Base-by-base conservation (phyloP, 768 basidiomycete genomes). In the Kondoa subrosea region DNA sequence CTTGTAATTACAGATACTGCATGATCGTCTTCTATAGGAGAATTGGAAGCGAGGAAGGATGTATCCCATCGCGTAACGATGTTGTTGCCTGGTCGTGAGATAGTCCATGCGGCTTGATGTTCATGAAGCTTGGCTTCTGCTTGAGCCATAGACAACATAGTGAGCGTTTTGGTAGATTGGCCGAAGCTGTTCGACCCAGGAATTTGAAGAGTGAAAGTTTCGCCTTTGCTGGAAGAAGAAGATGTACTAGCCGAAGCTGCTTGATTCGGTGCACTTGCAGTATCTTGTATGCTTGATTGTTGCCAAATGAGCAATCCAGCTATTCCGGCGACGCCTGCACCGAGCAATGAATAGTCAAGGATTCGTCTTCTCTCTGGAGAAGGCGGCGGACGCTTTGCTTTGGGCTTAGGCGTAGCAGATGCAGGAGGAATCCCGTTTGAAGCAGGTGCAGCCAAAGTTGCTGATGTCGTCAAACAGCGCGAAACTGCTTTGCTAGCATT, bases 1-100 rank as follows among this genome's bases (percentile, higher is more conserved):
- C 73, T 69, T 66, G 73, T 71, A 33, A 74, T 65, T 34, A 74
- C 69, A 17, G 71, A 68, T 66, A 71, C 72, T 60, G 69, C 69
- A 33, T 68, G 66, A 29, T 90, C 85, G 75, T 99, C 95, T 77
- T 99, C 95, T 64, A 95, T 85, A 4, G 91, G 89, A 68, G 87
- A 83, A 74, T 99, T 99, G 1, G 90, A 87, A 0, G 88, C 80
- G 34, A 97, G 79, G 34, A 81, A 82, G 21, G 89, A 88, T 1
- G 87, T 92, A 61, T 85, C 82, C 77, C 86, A 85, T 71, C 73
- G 61, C 12, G 69, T 50, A 25, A 75, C 68, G 25, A 70, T 71
- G 34, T 63, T 63, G 68, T 73, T 73, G 30, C 67, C 67, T 17
- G 68, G 65, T 1, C 74, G 34, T 2, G 64, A 34, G 50, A 75